phyloP scores from a whole-genome alignment of 129 eudicot genomes.

The Helianthus tuberosus region DNA sequence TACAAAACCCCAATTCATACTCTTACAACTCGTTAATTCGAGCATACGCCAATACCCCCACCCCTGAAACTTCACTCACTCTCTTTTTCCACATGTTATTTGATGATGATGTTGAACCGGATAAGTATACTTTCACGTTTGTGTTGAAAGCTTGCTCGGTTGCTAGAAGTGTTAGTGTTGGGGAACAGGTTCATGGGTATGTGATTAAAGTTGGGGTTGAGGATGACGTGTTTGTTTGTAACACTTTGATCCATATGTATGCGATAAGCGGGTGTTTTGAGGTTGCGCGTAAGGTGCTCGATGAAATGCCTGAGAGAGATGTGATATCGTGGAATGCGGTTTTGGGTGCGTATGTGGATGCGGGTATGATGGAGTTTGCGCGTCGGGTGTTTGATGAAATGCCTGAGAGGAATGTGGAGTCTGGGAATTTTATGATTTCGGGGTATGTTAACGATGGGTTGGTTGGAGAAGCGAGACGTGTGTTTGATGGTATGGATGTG shows the following conservation, averaged over 20 bases:
- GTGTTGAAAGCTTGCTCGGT: slow-evolving; percentile 47
- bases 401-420: slow-evolving; percentile 49
- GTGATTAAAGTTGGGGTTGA: slow-evolving; percentile 31
- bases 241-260: slow-evolving; percentile 47
- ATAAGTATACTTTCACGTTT: slow-evolving; percentile 46
- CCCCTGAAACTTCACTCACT: slow-evolving; percentile 29
- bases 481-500: slow-evolving; percentile 43
- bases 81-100: slow-evolving; percentile 34
- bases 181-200: slow-evolving; percentile 43
- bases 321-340: slow-evolving; percentile 50
- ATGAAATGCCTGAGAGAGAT: slow-evolving; percentile 41
- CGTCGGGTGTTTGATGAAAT: slow-evolving; percentile 40
- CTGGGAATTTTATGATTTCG: slow-evolving; percentile 56
- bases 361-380: slow-evolving; percentile 42
- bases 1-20: slow-evolving; percentile 37
- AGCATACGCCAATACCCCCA: slow-evolving; percentile 38
- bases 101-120: slow-evolving; percentile 34
- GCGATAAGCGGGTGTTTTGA: slow-evolving; percentile 41
- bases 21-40: slow-evolving; percentile 49
- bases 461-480: slow-evolving; percentile 38
- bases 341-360: slow-evolving; percentile 44
- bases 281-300: slow-evolving; percentile 42
- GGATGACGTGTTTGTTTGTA: slow-evolving; percentile 36
- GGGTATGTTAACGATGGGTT: slow-evolving; percentile 43
- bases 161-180: slow-evolving; percentile 4